These are phyloP conservation scores for Arthroderma uncinatum DNA, from an alignment of 2,329 filamentous ascomycete genomes.

Conservation along the genomic window DNA sequence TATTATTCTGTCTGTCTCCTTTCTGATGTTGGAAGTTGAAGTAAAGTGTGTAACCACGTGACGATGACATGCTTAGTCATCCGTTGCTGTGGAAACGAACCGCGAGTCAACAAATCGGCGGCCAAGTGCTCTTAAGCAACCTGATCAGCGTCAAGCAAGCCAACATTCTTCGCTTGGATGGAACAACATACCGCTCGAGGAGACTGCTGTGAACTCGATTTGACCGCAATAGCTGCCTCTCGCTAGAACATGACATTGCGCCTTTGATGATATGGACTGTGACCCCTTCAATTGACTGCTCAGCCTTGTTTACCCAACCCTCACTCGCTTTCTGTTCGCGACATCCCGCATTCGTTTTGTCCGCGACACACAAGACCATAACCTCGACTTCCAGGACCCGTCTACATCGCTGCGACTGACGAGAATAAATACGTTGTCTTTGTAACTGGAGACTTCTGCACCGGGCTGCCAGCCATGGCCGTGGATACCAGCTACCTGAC, in stretches of 20 bases:
- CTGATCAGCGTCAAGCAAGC: slow-evolving; percentile 4
- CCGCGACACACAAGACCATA: not conserved
- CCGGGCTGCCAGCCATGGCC: slow-evolving; percentile 22
- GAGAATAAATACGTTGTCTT: not conserved
- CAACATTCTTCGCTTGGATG: slow-evolving; percentile 1
- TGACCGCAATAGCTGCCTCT: not conserved
- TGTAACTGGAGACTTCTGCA: not conserved
- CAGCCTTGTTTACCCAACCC: slow-evolving; percentile 4
- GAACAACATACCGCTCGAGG: not conserved
- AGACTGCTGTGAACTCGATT: not conserved
- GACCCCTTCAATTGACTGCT: slow-evolving; percentile 7
- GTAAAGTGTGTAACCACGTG: slow-evolving; percentile 1
- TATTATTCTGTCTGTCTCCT: not conserved
- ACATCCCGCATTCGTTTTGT: not conserved
- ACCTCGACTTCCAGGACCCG: not conserved
- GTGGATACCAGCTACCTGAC: slow-evolving; percentile 92
- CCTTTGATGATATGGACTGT: slow-evolving; percentile 8
- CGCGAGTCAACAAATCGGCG: slow-evolving; percentile 22
- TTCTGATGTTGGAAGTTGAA: not conserved
- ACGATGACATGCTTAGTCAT: slow-evolving; percentile 20
- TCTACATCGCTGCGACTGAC: too few species aligned
- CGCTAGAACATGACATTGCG: slow-evolving; percentile 7
- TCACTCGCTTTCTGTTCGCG: not conserved
- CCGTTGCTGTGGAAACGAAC: slow-evolving; percentile 28
- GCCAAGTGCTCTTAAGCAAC: not conserved